Evolutionary conservation across 768 basidiomycete species (phyloP), one percentile per base, ranked within the genome.

Genomic region (Suillus alpinus): DNA sequence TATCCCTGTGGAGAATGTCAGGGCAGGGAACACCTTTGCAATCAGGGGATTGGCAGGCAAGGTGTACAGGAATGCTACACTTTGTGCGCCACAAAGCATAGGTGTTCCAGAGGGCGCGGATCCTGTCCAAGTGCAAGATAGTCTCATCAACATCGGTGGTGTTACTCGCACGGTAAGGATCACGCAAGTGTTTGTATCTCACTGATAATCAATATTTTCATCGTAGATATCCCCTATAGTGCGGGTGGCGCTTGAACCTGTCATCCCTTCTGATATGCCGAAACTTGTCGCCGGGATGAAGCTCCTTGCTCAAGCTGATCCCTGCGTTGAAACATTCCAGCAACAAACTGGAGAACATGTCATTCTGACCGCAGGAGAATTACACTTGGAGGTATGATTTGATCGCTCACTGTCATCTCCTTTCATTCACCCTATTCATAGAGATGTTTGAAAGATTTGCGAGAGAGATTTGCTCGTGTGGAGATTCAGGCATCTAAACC

Each of bases 271-370:
- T 7, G 94, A 98, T 69, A 91, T 98, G 86, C 88, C 86, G 1
- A 94, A 92, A 71, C 80, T 99, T 26, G 82, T 98, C 49, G 82
- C 81, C 40, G 97, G 97, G 1, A 78, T 99, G 58, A 91, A 90
- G 65, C 78, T 98, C 13, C 84, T 99, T 37, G 91, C 89, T 65
- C 95, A 98, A 70, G 89, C 95, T 4, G 97, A 98, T 76, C 96
- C 97, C 1, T 98, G 95, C 65, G 95, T 96, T 4, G 94, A 98
- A 71, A 95, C 92, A 0, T 95, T 98, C 72, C 95, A 98, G 66
- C 97, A 98, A 74, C 86, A 93, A 67, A 97, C 95, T 0, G 97
- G 97, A 36, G 97, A 99, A 72, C 91, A 97, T 72, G 97, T 99
- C 59, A 97, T 99, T 64, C 75, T 98, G 62, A 92, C 92, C 3